Conservation (phyloP, 208 protist genomes). For the Leishmania lainsoni region DNA sequence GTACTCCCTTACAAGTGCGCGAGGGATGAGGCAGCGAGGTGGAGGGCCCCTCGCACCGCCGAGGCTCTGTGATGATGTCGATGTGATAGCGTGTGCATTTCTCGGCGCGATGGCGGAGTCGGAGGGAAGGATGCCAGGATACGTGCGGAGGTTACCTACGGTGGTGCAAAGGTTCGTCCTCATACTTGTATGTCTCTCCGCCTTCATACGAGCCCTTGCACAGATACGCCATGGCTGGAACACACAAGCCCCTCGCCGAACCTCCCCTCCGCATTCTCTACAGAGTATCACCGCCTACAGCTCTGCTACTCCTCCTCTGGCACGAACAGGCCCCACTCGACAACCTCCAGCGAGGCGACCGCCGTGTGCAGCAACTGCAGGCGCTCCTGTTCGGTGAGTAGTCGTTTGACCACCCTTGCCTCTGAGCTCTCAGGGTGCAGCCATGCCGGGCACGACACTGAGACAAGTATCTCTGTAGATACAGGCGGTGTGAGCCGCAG, state of each 20-base stretch:
- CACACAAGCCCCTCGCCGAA: not conserved
- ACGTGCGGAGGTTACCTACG: not conserved
- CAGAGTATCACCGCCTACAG: not conserved
- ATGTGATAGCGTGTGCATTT: not conserved
- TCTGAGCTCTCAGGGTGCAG: conserved; percentile 69
- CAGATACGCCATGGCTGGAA: not conserved
- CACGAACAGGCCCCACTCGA: conserved; percentile 74
- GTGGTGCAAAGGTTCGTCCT: not conserved
- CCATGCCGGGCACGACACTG: conserved; percentile 53
- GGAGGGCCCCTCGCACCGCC: not conserved
- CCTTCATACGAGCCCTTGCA: not conserved
- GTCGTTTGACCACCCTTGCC: conserved; percentile 42
- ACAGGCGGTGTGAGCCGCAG: conserved; percentile 62
- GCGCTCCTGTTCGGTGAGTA: conserved; percentile 50
- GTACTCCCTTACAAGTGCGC: not conserved
- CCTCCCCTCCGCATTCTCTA: not conserved
- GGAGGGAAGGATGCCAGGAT: not conserved
- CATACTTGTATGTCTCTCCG: not conserved
- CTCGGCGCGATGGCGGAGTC: not conserved
- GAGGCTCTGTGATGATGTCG: not conserved
- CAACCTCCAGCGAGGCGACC: conserved; percentile 45
- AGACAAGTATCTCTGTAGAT: conserved; percentile 65
- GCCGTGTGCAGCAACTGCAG: conserved; percentile 29
- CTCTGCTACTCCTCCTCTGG: conserved; percentile 36
- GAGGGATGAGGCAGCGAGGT: not conserved